phyloP scores from a whole-genome alignment of 257 asterid species.

The Solanum dulcamara region DNA sequence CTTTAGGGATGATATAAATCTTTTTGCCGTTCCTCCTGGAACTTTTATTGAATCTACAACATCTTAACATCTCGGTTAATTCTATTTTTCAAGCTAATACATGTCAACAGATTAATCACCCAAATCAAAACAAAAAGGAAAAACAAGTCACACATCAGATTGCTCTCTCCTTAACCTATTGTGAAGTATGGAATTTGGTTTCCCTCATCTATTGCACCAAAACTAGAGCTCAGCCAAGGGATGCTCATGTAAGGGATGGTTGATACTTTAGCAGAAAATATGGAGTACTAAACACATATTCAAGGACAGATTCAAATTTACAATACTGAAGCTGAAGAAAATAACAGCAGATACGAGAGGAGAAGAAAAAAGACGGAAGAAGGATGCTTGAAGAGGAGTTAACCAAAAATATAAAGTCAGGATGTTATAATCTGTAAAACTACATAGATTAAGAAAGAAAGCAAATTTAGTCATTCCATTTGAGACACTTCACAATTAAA shows the following conservation, averaged over 20 bases:
- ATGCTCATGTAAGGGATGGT: background rate
- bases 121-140: background rate
- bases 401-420: background rate
- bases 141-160: background rate
- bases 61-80: background rate
- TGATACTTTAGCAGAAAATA: background rate
- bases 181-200: background rate
- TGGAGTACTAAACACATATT: background rate
- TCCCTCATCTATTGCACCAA: background rate
- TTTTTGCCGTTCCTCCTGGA: background rate
- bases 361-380: background rate
- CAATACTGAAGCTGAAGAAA: background rate
- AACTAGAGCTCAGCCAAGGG: background rate
- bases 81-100: background rate
- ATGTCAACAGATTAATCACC: background rate
- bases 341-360: background rate
- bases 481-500: background rate
- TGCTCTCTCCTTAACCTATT: background rate
- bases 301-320: background rate
- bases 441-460: background rate
- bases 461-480: background rate
- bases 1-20: background rate
- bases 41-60: background rate
- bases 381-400: background rate
- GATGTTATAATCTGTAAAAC: background rate